Evolutionary conservation across 257 asterid genomes (phyloP), one percentile per base, ranked within the genome.

Genomic region (Salvia splendens): DNA sequence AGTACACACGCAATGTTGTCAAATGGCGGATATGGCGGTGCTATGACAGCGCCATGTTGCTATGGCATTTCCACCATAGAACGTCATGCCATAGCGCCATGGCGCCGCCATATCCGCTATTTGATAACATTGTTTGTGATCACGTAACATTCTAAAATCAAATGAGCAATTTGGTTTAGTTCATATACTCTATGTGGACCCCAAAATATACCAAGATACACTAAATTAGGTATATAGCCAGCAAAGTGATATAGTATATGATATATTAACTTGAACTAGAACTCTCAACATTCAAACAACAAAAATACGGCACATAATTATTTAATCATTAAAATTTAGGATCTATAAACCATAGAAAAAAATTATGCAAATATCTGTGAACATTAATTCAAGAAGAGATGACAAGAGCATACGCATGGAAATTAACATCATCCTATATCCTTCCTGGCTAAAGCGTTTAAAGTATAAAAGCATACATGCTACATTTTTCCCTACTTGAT

Each of bases 181-280:
- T 63, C 59, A 48, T 42, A 38, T 47, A 68, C n/a, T 53, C 16
- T 20, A 67, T 55, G 54, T 61, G 69, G 11, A 56, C 48, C 47
- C 6, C 38, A 33, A 14, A 58, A 36, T 12, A 4, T 20, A 17
- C 7, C 16, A 33, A 10, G 47, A 60, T 50, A 12, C 10, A 51
- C 9, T 51, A 16, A 54, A 38, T 33, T 33, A 33, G 16, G 15
- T 59, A 55, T n/a, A 12, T 53, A 50, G 49, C 65, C 69, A 57
- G 35, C 72, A 41, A 42, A 32, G 55, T 12, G 16, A 8, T 46
- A 55, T 61, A 30, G n/a, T 32, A 60, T 40, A 24, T 24, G 9
- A 46, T 42, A 36, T 32, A 28, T 36, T 57, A 14, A 70, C 45
- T 64, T 35, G 47, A 16, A 15, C 5, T 20, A 64, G 53, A 33